phyloP scores from a whole-genome alignment of 139 green algal genomes.

The Auxenochlorella pyrenoidosa region DNA sequence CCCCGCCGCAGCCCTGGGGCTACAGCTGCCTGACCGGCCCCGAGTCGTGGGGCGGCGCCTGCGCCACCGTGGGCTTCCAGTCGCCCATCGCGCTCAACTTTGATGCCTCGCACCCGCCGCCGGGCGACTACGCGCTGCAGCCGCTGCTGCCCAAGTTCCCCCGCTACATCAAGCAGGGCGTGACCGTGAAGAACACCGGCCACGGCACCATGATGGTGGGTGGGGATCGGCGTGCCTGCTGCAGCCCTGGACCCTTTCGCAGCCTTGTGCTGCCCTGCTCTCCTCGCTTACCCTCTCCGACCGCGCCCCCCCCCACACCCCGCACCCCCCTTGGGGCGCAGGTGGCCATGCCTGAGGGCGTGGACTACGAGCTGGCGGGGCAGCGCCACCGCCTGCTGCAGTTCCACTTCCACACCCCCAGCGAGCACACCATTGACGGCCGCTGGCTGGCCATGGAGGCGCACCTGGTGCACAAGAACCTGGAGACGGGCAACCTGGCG shows the following conservation, averaged over 20 bases:
- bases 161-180: constrained; percentile 27
- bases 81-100: constrained; percentile 32
- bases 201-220: constrained; percentile 29
- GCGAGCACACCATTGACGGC: constrained; percentile 28
- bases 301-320: background rate
- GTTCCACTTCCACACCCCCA: constrained; percentile 39
- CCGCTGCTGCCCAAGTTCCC: constrained; percentile 22
- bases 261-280: too few species aligned
- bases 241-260: too few species aligned
- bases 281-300: too few species aligned
- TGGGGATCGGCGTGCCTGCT: too few species aligned
- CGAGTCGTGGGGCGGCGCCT: constrained; percentile 7
- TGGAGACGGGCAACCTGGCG: constrained; percentile 53
- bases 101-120: constrained; percentile 6
- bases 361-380: constrained; percentile 28
- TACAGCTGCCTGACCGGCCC: constrained; percentile 29
- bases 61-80: constrained; percentile 7
- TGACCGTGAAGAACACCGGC: constrained; percentile 24
- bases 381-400: constrained; percentile 36
- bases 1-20: constrained; percentile 19
- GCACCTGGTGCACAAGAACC: constrained; percentile 83
- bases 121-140: background rate
- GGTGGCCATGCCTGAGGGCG: constrained; percentile 22
- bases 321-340: background rate
- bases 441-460: constrained; percentile 73